Conservation (phyloP, 805 yeast genomes). For the Hyphopichia homilentoma region DNA sequence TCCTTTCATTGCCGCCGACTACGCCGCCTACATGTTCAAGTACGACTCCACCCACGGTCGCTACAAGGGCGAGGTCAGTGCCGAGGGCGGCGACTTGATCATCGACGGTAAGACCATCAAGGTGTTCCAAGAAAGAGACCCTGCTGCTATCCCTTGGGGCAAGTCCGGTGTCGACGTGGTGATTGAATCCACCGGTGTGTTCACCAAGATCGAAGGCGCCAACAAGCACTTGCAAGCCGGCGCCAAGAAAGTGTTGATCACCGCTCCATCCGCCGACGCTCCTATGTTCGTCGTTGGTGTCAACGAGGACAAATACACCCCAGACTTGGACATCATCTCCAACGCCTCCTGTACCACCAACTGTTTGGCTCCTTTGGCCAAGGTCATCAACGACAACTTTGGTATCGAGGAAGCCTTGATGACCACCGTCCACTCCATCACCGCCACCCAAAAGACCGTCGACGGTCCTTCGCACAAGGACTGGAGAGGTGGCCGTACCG, state of each 20-base stretch:
- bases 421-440: slow-evolving; percentile 36
- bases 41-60: slow-evolving; percentile 35
- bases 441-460: slow-evolving; percentile 36
- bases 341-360: slow-evolving; percentile 37
- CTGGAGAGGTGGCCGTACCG: slow-evolving; percentile 39
- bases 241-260: slow-evolving; percentile 32
- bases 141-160: slow-evolving; percentile 33
- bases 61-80: slow-evolving; percentile 25
- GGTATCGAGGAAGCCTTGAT: slow-evolving; percentile 35
- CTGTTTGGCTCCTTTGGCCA: slow-evolving; percentile 37
- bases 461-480: slow-evolving; percentile 37
- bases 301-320: slow-evolving; percentile 29
- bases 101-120: slow-evolving; percentile 25
- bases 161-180: slow-evolving; percentile 28
- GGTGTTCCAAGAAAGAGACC: slow-evolving; percentile 33
- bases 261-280: slow-evolving; percentile 34
- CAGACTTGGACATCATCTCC: slow-evolving; percentile 29
- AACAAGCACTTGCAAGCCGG: slow-evolving; percentile 35
- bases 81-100: slow-evolving; percentile 19
- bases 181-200: slow-evolving; percentile 33
- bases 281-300: slow-evolving; percentile 36
- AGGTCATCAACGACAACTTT: slow-evolving; percentile 31
- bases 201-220: slow-evolving; percentile 32
- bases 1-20: slow-evolving; percentile 32
- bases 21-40: slow-evolving; percentile 35